Conservation (phyloP, 331 rosid genomes). For the Malus hybrid region DNA sequence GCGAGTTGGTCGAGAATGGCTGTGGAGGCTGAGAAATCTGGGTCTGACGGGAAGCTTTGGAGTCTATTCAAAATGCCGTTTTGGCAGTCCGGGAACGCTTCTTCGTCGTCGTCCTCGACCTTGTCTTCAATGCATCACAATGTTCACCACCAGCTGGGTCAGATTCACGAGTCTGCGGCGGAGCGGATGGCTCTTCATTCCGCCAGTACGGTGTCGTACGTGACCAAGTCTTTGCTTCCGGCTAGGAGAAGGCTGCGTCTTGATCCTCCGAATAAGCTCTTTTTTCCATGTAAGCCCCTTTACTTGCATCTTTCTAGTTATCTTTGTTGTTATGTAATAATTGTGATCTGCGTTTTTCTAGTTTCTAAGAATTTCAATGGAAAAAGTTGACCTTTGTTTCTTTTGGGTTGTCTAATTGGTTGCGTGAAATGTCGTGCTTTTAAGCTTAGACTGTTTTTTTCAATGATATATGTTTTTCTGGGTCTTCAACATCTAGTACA, state of each 20-base stretch:
- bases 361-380: not conserved
- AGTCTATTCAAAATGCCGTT: slow-evolving; percentile 75
- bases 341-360: not conserved
- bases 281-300: slow-evolving; percentile 66
- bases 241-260: slow-evolving; percentile 80
- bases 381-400: not conserved
- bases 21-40: slow-evolving; percentile 58
- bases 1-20: slow-evolving; percentile 43
- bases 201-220: slow-evolving; percentile 52
- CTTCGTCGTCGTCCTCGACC: slow-evolving; percentile 40
- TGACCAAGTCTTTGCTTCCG: slow-evolving; percentile 80
- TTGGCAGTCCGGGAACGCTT: slow-evolving; percentile 67
- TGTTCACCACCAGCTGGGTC: slow-evolving; percentile 36
- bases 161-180: slow-evolving; percentile 43
- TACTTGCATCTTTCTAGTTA: not conserved
- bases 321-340: not conserved
- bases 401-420: not conserved
- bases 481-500: not conserved
- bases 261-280: slow-evolving; percentile 91
- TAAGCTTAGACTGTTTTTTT: not conserved
- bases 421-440: slow-evolving; percentile 2
- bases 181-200: slow-evolving; percentile 47
- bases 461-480: not conserved
- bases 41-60: slow-evolving; percentile 70
- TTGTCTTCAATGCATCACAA: slow-evolving; percentile 35